Evolutionary conservation across 225 moss, liverwort and hornwort genomes (phyloP), one percentile per base, ranked within the genome.

Genomic region (Anthoceros angustus): DNA sequence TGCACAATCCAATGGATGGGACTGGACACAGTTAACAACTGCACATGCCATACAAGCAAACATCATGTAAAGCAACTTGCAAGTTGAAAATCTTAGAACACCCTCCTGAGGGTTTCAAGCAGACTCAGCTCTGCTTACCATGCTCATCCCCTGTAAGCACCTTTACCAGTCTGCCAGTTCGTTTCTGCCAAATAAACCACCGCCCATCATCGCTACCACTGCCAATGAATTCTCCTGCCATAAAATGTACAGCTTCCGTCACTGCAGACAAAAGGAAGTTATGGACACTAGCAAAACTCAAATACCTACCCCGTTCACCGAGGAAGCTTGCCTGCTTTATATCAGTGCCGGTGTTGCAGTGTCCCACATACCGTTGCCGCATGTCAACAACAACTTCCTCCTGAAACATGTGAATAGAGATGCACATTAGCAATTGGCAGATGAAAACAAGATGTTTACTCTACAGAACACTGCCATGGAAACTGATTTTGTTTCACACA

Each of bases 321-420:
- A 98, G 92, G 72, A 98, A 98, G 87, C 98, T 98, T 72, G 98
- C 98, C 79, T 98, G 98, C 85, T 98, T 98, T 73, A 98, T 98
- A 71, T 98, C 98, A 72, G 98, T 98, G 73, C 84, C 86, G 49
- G 98, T 92, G 73, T 98, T 98, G 77, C 98, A 98, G 75, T 98
- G 98, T 66, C 98, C 98, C 67, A 98, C 98, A 77, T 86, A 98
- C 65, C 98, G 92, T 72, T 98, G 98, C 66, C 84, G 80, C 98
- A 98, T 92, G 70, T 89, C 98, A 41, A 98, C 89, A 61, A 92
- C 92, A 73, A 83, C 61, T 70, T 92, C 92, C 66, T 69, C 86
- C 98, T 98, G 75, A 18, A 45, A 55, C 5, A 32, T 32, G 32
- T 55, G 55, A 55, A 18, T 18, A 55, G 55, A 18, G 55, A 15